Evolutionary conservation across 164 flowering plant genomes (phyloP), one percentile per base, ranked within the genome.

Genomic region (Vitis vinifera): DNA sequence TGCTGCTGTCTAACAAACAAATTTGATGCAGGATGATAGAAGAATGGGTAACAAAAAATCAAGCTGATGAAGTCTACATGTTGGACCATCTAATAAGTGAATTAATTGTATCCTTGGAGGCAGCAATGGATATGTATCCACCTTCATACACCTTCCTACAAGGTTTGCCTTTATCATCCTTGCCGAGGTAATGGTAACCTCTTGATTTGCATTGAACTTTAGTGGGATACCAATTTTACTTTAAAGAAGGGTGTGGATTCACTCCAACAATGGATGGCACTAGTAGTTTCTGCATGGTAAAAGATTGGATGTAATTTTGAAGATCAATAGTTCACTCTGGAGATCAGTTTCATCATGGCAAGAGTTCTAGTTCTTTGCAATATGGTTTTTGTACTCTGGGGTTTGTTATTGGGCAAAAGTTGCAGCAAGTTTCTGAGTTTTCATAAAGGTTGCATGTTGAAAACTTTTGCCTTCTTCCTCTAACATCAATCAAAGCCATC

Each of bases 61-160:
- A 60, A 70, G 83, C 76, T 31, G 93, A 87, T 67, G 89, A 87
- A 71, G 78, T 87, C 51, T 86, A 75, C 78, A 84, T 89, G 87
- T 71, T 84, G 65, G 23, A 49, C 2, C 75, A 68, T 71, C 88
- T 79, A 76, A 79, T 87, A 67, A 67, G 74, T 51, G 82, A 80
- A 63, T 66, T 87, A 74, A 66, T 73, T 50, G 68, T 58, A 51
- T 63, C 69, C 17, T 67, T 86, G 59, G 76, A 70, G 37, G 62
- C 77, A n/a, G 77, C 73, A 51, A 81, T 65, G 50, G 64, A 63
- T 30, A 31, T 51, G 37, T 71, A 76, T 56, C 93, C 93, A 65
- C 73, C 82, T 53, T 84, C 93, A 55, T 77, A 68, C 63, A 53
- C 76, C 23, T 75, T 70, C 48, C 68, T 86, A 31, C 84, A 84